Conservation (phyloP, 2,329 filamentous ascomycete species). For the Neofusicoccum sp. region DNA sequence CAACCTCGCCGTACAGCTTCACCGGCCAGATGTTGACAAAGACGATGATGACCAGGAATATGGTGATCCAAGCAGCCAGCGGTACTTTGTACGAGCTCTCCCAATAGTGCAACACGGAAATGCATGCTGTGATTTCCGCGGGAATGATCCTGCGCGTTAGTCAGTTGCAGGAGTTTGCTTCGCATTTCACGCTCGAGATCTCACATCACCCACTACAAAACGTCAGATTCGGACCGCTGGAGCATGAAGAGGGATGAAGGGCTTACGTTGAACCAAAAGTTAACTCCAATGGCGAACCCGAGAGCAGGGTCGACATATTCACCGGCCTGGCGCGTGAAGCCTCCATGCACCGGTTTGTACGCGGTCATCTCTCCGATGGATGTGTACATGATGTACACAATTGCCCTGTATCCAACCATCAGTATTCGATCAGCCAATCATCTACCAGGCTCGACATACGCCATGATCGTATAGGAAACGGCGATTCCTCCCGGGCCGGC, state of each 20-base stretch:
- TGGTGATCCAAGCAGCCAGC: constrained; percentile 59
- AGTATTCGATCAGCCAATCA: not conserved
- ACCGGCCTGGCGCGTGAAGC: constrained; percentile 14
- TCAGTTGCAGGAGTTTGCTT: not conserved
- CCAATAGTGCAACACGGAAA: constrained; percentile 63
- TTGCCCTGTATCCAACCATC: not conserved
- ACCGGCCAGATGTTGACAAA: constrained; percentile 24
- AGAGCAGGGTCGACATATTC: constrained; percentile 19
- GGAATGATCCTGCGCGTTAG: not conserved
- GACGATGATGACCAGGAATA: constrained; percentile 48
- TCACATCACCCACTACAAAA: constrained; percentile 15
- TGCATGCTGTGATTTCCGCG: constrained; percentile 55
- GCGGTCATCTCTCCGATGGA: constrained; percentile 17
- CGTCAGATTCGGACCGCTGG: not conserved
- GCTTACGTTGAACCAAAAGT: constrained; percentile 18
- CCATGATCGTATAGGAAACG: constrained; percentile 18
- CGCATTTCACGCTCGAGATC: not conserved
- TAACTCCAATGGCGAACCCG: constrained; percentile 18
- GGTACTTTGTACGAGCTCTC: constrained; percentile 41
- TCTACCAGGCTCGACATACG: not conserved
- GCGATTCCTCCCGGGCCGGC: constrained; percentile 17
- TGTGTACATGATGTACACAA: constrained; percentile 17
- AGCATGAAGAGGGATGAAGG: too few species aligned
- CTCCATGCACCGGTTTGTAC: constrained; percentile 14
- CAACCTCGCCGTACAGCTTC: constrained; percentile 39